Percentiles rank a stretch among this genome's conserved stretches.
Evolutionary conservation across 2,329 filamentous ascomycete species (phyloP).

Genomic region (Calonectria hawksworthii): DNA sequence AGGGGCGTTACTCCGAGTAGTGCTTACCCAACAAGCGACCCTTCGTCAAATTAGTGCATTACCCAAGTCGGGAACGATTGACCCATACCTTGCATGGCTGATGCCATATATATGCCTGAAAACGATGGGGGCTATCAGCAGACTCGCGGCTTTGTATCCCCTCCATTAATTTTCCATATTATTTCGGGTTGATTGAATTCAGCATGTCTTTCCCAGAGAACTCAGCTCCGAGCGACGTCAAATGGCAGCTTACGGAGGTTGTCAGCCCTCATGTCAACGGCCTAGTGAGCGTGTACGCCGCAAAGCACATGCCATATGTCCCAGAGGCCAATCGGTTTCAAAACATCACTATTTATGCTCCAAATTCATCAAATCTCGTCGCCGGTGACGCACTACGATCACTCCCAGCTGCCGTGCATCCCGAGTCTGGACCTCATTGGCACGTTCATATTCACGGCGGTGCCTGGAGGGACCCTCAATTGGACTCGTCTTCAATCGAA

Average conservation of each 20-base stretch:
- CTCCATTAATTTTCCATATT: background rate
- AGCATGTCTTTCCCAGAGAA: background rate
- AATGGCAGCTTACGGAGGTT: background rate
- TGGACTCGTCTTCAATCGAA: background rate
- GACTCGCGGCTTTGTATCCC: background rate
- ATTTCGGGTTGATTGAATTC: background rate
- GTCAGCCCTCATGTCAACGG: background rate
- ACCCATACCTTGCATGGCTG: no score
- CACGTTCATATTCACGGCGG: slow-evolving; percentile 8
- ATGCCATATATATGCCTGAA: background rate
- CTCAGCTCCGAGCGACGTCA: background rate
- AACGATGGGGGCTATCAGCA: no score
- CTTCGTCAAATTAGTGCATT: background rate
- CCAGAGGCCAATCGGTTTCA: background rate
- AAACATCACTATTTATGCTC: background rate
- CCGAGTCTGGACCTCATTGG: background rate
- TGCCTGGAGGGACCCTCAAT: slow-evolving; percentile 3
- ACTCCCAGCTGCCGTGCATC: background rate
- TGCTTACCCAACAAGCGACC: background rate
- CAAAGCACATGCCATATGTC: background rate
- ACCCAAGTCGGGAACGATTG: background rate
- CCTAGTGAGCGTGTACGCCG: background rate
- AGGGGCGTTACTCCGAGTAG: background rate
- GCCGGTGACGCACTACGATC: background rate
- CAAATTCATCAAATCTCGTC: background rate